Conservation (phyloP, 2,329 filamentous ascomycete species). For the Alternaria sp. region DNA sequence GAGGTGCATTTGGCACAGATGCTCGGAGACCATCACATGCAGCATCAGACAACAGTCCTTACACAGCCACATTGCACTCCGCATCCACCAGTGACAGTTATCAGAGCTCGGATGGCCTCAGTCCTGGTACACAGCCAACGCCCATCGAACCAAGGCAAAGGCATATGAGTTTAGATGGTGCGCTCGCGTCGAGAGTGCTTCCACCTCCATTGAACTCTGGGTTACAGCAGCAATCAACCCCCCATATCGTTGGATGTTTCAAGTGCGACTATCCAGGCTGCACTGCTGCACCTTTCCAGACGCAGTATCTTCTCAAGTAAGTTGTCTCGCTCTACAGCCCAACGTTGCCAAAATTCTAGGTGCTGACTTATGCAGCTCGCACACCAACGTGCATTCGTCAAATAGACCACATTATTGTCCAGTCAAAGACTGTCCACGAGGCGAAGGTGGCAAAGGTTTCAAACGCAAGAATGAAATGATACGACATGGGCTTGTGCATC, state of each 20-base stretch:
- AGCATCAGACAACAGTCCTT: constrained; percentile 44
- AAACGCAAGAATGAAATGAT: constrained; percentile 77
- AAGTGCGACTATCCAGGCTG: constrained; percentile 71
- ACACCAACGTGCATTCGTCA: constrained; percentile 73
- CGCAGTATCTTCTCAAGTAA: constrained; percentile 76
- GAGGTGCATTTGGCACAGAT: constrained; percentile 37
- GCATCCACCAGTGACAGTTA: constrained; percentile 47
- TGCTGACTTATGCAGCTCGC: constrained; percentile 61
- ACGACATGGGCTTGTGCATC: constrained; percentile 85
- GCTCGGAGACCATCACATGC: constrained; percentile 48
- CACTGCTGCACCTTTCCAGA: constrained; percentile 77
- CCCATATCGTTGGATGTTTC: constrained; percentile 43
- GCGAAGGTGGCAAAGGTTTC: constrained; percentile 71
- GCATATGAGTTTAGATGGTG: constrained; percentile 43
- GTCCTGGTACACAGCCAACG: constrained; percentile 39
- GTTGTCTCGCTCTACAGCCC: constrained; percentile 25
- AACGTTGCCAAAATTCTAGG: background rate
- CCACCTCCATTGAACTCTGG: constrained; percentile 44
- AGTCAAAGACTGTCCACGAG: constrained; percentile 64
- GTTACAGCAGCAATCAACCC: constrained; percentile 36
- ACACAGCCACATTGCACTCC: constrained; percentile 43
- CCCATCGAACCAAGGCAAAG: constrained; percentile 39
- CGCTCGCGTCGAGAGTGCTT: constrained; percentile 40
- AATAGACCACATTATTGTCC: constrained; percentile 71
- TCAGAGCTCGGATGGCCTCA: constrained; percentile 48